Evolutionary conservation across 23 red algal genomes (phyloP), one percentile per base, ranked within the genome.

Genomic region (Gracilaria domingensis): DNA sequence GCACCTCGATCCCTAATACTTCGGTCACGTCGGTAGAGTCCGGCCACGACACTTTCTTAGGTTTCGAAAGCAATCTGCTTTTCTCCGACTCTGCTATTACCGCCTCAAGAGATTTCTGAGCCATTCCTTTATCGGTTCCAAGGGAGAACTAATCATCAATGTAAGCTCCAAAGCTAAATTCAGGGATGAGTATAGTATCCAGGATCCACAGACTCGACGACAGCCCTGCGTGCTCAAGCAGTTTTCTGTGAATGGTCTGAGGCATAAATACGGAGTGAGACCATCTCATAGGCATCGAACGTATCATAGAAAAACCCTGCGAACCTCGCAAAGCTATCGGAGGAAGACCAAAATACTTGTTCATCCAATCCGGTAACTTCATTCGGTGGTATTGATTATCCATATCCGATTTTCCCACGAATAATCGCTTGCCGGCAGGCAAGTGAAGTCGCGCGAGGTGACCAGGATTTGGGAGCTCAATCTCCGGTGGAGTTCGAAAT

Each of bases 331-430:
- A 6, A 20, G 2, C 39, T 25, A 51, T 26, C 39, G 45, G 45
- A n/a, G 39, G 74, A 3, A 79, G 23, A 30, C 74, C 39, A 8
- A 79, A 56, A 30, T 79, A 79, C 4, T 4, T 4, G 74, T 12
- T 24, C 74, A 56, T 50, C 35, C 35, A 79, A 4, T 34, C 39
- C 3, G 38, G 74, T 9, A 49, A 18, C 17, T 21, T 50, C 35
- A 79, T 79, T 12, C 74, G 40, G 26, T 79, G 74, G 30, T 12
- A 79, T 51, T 79, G 74, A 56, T 79, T 79, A n/a, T 79, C 39
- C 74, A 79, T 44, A 79, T 79, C 16, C 28, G 74, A 79, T 50
- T 79, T 79, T n/a, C 45, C 39, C 7, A 79, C 74, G n/a, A 16
- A 79, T 7, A 79, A 4, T 4, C 6, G 4, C 23, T 51, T 23